Evolutionary conservation across 371 early-diverging fungal species (phyloP).

Genomic region (Mucor circinelloides): DNA sequence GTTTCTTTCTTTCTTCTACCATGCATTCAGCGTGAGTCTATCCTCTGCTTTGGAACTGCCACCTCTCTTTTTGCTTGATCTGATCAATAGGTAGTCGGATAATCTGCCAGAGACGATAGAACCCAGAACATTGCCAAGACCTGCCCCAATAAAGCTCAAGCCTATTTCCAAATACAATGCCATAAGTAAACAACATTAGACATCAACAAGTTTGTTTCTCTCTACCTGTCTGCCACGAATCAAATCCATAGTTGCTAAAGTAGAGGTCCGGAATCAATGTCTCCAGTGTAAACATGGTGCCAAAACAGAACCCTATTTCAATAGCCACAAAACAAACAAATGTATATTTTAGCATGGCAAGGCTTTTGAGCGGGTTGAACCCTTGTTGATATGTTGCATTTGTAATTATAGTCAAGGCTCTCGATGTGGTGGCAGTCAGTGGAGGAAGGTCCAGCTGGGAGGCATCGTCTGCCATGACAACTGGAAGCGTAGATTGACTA

Average conservation of each 20-base stretch:
- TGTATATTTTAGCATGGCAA: constrained; percentile 2
- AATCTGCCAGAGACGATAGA: constrained; percentile 36
- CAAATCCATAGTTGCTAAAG: constrained; percentile 35
- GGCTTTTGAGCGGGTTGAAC: constrained; percentile 33
- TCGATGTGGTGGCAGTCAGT: neutral
- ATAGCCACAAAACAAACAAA: constrained; percentile 19
- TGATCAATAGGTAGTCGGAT: constrained; percentile 38
- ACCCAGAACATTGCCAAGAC: constrained; percentile 45
- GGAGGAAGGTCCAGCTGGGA: neutral
- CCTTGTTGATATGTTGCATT: neutral
- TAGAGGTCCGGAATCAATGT: constrained; percentile 46
- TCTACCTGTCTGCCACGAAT: constrained; percentile 49
- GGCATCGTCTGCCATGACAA: neutral
- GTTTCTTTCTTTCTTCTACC: constrained; percentile 21
- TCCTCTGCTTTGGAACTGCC: constrained; percentile 39
- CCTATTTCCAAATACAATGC: constrained; percentile 21
- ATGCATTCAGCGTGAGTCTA: constrained; percentile 43
- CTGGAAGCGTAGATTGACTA: neutral
- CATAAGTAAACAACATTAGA: neutral
- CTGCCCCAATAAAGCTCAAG: constrained; percentile 44
- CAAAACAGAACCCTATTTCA: constrained; percentile 22
- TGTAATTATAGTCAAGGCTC: neutral
- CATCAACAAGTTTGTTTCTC: neutral
- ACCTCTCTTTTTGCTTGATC: constrained; percentile 30
- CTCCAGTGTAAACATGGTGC: constrained; percentile 48